Evolutionary conservation across 176 grass and related monocot species (phyloP), one percentile per base, ranked within the genome.

Genomic region (Eragrostis nindensis): DNA sequence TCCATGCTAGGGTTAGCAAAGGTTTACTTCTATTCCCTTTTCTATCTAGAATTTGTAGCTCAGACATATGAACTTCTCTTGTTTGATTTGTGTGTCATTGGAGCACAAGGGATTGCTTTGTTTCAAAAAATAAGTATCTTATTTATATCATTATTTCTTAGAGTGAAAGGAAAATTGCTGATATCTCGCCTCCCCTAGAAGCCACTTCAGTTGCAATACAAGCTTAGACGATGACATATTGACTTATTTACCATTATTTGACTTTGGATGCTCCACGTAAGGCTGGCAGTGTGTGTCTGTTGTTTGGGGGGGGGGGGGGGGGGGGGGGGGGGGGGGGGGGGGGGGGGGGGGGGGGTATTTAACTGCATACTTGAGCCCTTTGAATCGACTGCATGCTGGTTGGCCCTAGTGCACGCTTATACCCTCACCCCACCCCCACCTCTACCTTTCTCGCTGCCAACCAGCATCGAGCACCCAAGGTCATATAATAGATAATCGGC

Each of bases 1-100:
- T 92, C 75, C 85, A 76, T 89, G 69, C 86, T 40, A 93, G 89
- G 70, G 86, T 98, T 66, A 90, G 82, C 67, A 94, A 93, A 90
- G 95, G 95, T 98, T 83, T 62, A 39, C 52, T 55, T 67, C 30
- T 68, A 29, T 86, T 70, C 17, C 45, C 46, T 70, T 43, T 25
- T 38, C 8, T 63, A 24, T 75, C 72, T 62, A 76, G 29, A 77
- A 32, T 66, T 67, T 79, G 22, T 48, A 79, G 15, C 76, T 78
- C 15, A 70, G n/a, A 48, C 26, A 38, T 66, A 39, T 78, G 48
- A 44, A 30, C 45, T 41, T 75, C 18, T 65, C 13, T 36, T 57
- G 11, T 82, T 70, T 17, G 29, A 68, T 79, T 44, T 68, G 43
- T 76, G 13, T 75, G 68, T 6, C n/a, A 42, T 27, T 73, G 48